Conservation (phyloP, 345 rosid species). For the Sisymbrium irio region DNA sequence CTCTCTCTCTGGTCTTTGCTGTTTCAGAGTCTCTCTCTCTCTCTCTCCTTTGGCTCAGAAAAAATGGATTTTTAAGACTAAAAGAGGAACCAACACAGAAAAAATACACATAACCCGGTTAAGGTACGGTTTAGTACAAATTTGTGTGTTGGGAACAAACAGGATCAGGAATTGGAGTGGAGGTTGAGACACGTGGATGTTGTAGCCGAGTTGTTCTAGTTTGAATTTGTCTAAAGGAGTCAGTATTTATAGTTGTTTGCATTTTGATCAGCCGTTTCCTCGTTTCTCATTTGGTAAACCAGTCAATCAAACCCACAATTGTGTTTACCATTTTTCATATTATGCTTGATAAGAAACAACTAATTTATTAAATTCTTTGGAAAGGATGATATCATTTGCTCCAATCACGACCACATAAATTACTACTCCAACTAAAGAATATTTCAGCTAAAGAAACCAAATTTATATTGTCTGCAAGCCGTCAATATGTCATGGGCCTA, state of each 20-base stretch:
- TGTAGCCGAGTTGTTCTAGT: not conserved
- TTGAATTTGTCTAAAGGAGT: slow-evolving; percentile 5
- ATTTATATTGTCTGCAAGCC: not conserved
- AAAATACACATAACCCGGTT: slow-evolving; percentile 4
- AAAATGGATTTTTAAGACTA: slow-evolving; percentile 1
- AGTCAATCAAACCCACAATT: not conserved
- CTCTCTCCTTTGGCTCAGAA: slow-evolving; percentile 12
- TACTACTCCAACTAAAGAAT: too few relatives aligned
- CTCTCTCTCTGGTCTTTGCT: not conserved
- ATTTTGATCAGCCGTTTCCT: not conserved
- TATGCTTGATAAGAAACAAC: too few relatives aligned
- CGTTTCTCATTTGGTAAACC: not conserved
- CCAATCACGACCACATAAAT: too few relatives aligned
- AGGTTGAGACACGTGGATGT: not conserved
- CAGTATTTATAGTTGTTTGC: not conserved
- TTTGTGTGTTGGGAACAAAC: too few relatives aligned
- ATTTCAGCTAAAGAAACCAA: too few relatives aligned
- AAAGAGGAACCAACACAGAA: not conserved
- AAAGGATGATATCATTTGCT: too few relatives aligned
- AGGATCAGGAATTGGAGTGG: not conserved
- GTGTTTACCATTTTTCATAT: too few relatives aligned
- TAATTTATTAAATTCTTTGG: too few relatives aligned
- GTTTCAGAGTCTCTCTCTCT: not conserved
- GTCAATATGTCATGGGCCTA: not conserved
- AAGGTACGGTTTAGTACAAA: slow-evolving; percentile 3